Evolutionary conservation across 306 rosid genomes (phyloP), one percentile per base, ranked within the genome.

Genomic region (Lathyrus aphaca): DNA sequence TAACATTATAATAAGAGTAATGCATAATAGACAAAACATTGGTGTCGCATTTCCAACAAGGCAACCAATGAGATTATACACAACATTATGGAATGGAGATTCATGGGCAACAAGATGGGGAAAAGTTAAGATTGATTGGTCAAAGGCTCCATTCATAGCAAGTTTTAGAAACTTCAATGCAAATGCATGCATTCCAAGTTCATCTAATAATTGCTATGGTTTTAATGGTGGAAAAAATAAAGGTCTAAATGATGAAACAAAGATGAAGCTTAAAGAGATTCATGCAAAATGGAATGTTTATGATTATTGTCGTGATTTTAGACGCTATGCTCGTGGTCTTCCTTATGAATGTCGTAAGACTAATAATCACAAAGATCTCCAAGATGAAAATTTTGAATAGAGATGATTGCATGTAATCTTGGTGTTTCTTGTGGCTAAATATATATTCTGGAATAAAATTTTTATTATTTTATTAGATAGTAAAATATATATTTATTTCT

Each of bases 101-200:
- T 13, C 79, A 1, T 82, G 86, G 86, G 86, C 86, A 44, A 82
- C 86, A 46, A 61, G 81, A 55, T 61, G 83, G 78, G 86, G 86
- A 0, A 32, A 68, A 3, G 81, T 78, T 55, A 82, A 82, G 35
- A 49, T 78, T 0, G 71, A 82, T 65, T 4, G 61, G 73, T 66
- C 83, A 57, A 44, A 75, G 3, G 73, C 83, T 19, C 83, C 86
- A 6, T 82, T 82, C 19, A 25, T 70, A 1, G 86, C 86, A 9
- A 23, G 69, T 1, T 82, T 78, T 69, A 71, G 29, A 39, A 29
- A 78, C 29, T 82, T 74, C 69, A 66, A 69, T 15, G 76, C 73
- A 13, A 13, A 42, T n/a, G 81, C 86, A 7, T 78, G 86, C 75
- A 23, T 69, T 57, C 38, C 74, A 10, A 61, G 21, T 14, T 14